Evolutionary conservation across 1,139 yeast genomes (phyloP).

Genomic region (Sugiyamaella japonica): DNA sequence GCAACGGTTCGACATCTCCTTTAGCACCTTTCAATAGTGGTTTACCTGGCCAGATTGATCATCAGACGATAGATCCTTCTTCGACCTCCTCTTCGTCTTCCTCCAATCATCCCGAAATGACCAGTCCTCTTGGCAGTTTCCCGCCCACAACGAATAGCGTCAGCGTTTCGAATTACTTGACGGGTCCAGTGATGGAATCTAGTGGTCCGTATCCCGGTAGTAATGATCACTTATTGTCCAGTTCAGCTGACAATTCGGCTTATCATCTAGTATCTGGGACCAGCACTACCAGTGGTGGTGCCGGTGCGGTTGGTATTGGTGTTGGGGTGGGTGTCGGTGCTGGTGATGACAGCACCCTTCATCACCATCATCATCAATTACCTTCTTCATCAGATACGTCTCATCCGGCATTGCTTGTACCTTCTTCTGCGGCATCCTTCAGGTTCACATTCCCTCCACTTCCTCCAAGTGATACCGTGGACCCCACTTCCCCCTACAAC

Average conservation of each 20-base stretch:
- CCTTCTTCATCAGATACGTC: slow-evolving; percentile 3
- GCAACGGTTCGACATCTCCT: slow-evolving; percentile 3
- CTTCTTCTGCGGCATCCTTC: slow-evolving; percentile 15
- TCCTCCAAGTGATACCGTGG: neutral
- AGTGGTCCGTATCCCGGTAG: slow-evolving; percentile 2
- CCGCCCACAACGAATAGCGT: slow-evolving; percentile 2
- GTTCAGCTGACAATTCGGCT: neutral
- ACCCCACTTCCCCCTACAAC: slow-evolving; percentile 1
- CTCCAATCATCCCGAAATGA: slow-evolving; percentile 2
- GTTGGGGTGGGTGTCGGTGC: too few relatives aligned
- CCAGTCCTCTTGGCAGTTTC: slow-evolving; percentile 11
- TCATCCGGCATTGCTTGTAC: slow-evolving; percentile 4
- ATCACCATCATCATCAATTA: neutral
- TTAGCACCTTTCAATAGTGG: slow-evolving; percentile 7
- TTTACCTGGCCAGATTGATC: slow-evolving; percentile 1
- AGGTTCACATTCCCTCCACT: slow-evolving; percentile 18
- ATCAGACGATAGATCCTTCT: slow-evolving; percentile 6
- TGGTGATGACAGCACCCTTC: neutral
- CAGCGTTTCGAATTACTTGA: neutral
- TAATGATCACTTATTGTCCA: slow-evolving; percentile 8
- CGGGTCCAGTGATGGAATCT: neutral
- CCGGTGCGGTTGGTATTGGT: neutral
- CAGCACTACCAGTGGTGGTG: neutral
- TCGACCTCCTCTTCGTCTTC: slow-evolving; percentile 13
- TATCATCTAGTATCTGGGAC: slow-evolving; percentile 14